Conservation (phyloP, 768 basidiomycete genomes). For the Podaxis pistillaris region DNA sequence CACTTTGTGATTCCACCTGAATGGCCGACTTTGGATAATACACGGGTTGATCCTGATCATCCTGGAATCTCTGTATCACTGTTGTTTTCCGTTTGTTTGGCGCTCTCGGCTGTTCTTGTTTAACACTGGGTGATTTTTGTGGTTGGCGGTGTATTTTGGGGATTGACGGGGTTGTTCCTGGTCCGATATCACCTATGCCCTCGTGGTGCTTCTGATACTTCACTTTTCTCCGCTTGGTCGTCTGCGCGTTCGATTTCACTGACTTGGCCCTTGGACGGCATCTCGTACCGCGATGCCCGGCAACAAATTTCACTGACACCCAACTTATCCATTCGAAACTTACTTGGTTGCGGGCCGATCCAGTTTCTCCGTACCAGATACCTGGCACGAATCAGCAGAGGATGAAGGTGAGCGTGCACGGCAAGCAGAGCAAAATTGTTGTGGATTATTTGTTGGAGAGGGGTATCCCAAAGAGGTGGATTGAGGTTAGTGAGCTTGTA, state of each 20-base stretch:
- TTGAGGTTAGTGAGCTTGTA: conserved; percentile 50
- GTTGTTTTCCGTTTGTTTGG: neutral
- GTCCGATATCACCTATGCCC: neutral
- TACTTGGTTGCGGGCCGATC: neutral
- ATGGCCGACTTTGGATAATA: neutral
- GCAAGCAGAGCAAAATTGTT: conserved; percentile 71
- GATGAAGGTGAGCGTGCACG: conserved; percentile 80
- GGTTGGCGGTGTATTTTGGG: neutral
- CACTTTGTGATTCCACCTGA: neutral
- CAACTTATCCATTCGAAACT: neutral
- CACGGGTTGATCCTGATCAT: neutral
- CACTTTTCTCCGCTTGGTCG: neutral
- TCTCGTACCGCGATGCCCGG: neutral
- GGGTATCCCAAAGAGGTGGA: conserved; percentile 84
- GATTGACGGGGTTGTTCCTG: neutral
- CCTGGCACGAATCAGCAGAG: conserved; percentile 27
- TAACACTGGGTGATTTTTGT: neutral
- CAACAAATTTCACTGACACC: neutral
- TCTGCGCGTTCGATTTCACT: neutral
- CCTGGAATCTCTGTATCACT: neutral
- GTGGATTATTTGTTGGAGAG: conserved; percentile 61
- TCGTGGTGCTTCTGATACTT: neutral
- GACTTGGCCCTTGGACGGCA: neutral
- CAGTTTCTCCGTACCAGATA: conserved; percentile 8
- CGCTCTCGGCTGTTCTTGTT: neutral